Percentiles rank a stretch among this genome's conserved stretches.
Evolutionary conservation across 2,329 filamentous ascomycete species (phyloP).

Genomic region (Paraconiothyrium sp.): DNA sequence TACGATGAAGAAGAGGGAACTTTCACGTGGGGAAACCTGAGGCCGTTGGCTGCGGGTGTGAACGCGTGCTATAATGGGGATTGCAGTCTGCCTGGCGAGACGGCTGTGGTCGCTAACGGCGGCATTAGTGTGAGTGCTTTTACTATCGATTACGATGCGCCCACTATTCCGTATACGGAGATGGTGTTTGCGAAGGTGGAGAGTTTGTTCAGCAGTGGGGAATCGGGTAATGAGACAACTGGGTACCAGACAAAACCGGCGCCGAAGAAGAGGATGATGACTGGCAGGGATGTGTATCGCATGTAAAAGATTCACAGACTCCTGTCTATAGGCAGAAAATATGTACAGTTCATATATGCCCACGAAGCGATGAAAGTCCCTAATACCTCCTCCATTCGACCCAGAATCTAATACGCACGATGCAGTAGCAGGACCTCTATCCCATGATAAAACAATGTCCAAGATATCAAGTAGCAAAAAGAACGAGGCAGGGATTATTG

Average conservation of each 20-base stretch:
- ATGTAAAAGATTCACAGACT: not conserved
- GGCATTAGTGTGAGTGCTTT: slow-evolving; percentile 57
- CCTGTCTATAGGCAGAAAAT: too few relatives aligned
- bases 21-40: slow-evolving; percentile 60
- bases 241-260: slow-evolving; percentile 1
- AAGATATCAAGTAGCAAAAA: too few relatives aligned
- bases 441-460: too few relatives aligned
- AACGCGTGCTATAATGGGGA: slow-evolving; percentile 63
- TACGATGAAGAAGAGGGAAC: slow-evolving; percentile 53
- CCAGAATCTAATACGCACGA: too few relatives aligned
- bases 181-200: slow-evolving; percentile 5
- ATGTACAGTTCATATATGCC: too few relatives aligned
- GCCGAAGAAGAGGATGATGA: slow-evolving; percentile 1
- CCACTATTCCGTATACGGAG: slow-evolving; percentile 36
- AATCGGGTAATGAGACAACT: slow-evolving; percentile 14
- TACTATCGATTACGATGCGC: slow-evolving; percentile 62
- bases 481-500: too few relatives aligned
- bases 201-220: not conserved
- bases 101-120: slow-evolving; percentile 55
- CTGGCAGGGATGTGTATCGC: slow-evolving; percentile 7
- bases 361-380: too few relatives aligned
- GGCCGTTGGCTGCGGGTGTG: slow-evolving; percentile 56
- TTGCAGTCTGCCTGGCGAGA: slow-evolving; percentile 60
- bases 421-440: too few relatives aligned
- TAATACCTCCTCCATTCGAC: too few relatives aligned